A percentile compares a stretch with the other conserved stretches of the same genome.
phyloP scores from a whole-genome alignment of 768 basidiomycete genomes.

The Suillus hirtellus region DNA sequence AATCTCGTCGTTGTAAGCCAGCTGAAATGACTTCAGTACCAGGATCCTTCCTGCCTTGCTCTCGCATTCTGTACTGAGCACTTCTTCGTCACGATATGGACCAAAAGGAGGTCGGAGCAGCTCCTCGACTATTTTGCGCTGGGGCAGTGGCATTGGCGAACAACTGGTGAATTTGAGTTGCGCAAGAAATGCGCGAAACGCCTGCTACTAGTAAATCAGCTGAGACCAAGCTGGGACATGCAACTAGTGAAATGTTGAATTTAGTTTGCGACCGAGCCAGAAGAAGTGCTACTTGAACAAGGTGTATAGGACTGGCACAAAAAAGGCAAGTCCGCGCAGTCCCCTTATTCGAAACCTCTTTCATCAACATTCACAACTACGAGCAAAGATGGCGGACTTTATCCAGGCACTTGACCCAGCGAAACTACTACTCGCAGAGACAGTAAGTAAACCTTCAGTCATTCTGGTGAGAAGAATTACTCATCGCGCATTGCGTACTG shows the following conservation, averaged over 20 bases:
- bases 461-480: not conserved
- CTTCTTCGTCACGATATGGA: conserved; percentile 30
- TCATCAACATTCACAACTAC: not conserved
- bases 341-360: not conserved
- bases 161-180: not conserved
- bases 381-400: conserved; percentile 55
- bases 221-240: not conserved
- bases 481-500: conserved; percentile 1
- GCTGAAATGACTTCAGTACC: conserved; percentile 31
- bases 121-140: conserved; percentile 20
- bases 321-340: not conserved
- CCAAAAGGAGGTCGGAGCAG: conserved; percentile 30
- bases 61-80: conserved; percentile 26
- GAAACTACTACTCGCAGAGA: conserved; percentile 63
- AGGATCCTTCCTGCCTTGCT: conserved; percentile 15
- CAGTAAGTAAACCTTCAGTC: conserved; percentile 43
- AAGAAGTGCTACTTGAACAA: not conserved
- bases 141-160: not conserved
- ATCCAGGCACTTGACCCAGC: conserved; percentile 70
- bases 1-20: conserved; percentile 27
- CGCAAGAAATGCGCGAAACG: not conserved
- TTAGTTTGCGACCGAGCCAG: not conserved
- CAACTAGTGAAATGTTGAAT: not conserved
- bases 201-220: not conserved
- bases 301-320: not conserved